Conservation (phyloP, 2,329 filamentous ascomycete species). For the Fusarium anguioides region DNA sequence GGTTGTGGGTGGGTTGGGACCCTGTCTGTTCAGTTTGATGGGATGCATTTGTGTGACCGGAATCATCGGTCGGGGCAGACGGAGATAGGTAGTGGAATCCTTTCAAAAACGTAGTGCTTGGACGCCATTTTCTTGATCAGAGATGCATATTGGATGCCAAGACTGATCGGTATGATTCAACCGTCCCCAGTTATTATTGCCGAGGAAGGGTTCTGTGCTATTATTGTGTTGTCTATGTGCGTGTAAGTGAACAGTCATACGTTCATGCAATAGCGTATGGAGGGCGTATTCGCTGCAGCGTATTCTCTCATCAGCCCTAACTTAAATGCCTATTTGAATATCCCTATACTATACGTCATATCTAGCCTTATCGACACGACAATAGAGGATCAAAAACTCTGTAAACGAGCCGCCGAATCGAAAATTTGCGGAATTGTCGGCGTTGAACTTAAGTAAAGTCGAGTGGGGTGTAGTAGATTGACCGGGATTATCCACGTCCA, state of each 20-base stretch:
- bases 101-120: neutral
- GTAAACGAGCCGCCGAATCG: neutral
- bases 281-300: neutral
- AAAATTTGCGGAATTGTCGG: constrained; percentile 20
- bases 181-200: neutral
- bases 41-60: neutral
- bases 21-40: neutral
- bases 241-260: neutral
- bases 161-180: neutral
- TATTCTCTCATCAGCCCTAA: constrained; percentile 17
- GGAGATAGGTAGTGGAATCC: constrained; percentile 19
- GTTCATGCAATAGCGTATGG: neutral
- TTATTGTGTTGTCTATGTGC: neutral
- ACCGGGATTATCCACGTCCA: neutral
- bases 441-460: neutral
- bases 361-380: constrained; percentile 17
- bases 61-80: constrained; percentile 31
- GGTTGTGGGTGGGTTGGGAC: neutral
- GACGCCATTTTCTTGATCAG: neutral
- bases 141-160: constrained; percentile 22
- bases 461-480: neutral
- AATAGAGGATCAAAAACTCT: neutral
- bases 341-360: constrained; percentile 8
- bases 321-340: constrained; percentile 1
- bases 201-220: neutral